Evolutionary conservation across 176 grass and related monocot species (phyloP), one percentile per base, ranked within the genome.

Genomic region (Triticum turgidum): DNA sequence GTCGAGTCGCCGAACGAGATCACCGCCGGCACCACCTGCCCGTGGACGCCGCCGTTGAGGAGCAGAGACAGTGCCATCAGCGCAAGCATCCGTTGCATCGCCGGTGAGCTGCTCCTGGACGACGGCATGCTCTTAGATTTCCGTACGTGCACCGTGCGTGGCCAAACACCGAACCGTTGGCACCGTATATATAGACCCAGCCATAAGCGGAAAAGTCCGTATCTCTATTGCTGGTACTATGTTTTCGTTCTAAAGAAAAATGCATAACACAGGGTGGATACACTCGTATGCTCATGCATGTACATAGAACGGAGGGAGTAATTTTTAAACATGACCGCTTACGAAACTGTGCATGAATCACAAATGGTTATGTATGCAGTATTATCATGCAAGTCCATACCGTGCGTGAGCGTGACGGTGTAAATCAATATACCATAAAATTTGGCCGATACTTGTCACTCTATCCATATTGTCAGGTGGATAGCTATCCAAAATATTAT

Each of bases 1-100:
- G 92, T 84, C n/a, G 95, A 97, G 79, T 97, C 95, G 0, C 95
- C 95, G 54, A 97, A 97, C 1, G 87, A 91, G 65, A 97, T 61
- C 8, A 94, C 61, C 27, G 95, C 95, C 59, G 92, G 84, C 38
- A 94, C 95, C n/a, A 94, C 32, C 63, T 87, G 85, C 27, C 65
- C 82, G 11, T 76, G 47, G 12, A 76, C 89, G 61, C 20, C 58
- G 69, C 21, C 5, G 20, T 49, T 49, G 71, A 84, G 67, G 7
- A 94, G 21, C 59, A 90, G 61, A 25, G 7, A 18, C 74, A 90
- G 12, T 32, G 73, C 32, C 32, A 54, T 0, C 42, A 2, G 6
- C 14, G 2, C 32, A 0, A 52, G 25, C 69, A 6, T 84, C 9
- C 24, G 9, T 72, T 29, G 81, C 52, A 17, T 69, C 14, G 35